Base-by-base conservation (phyloP, 208 protist species). In the Acanthamoeba castellanii region DNA sequence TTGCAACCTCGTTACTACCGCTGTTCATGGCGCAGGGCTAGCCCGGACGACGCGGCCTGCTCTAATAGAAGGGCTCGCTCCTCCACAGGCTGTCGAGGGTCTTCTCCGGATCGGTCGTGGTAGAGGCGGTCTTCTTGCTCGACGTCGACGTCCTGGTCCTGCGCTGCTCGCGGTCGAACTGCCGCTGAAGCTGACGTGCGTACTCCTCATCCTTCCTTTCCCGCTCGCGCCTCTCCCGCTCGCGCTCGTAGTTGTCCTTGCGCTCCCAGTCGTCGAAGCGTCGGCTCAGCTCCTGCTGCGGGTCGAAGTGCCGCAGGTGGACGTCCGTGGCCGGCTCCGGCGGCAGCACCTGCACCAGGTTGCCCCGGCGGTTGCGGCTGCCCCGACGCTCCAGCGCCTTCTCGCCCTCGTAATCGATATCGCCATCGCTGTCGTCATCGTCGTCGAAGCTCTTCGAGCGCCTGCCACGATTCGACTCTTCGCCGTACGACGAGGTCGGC, bases 311-410 rank as follows among this genome's bases (percentile, higher is more conserved):
- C 1, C 78, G 78, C 78, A 87, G 32, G 25, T 61, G 78, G 3
- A 64, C 47, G 50, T 87, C 78, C 20, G 76, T 84, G n/a, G 78
- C 64, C n/a, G 64, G 78, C 22, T 45, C n/a, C 37, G 78, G 78
- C 37, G 78, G 78, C 42, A 87, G 50, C 50, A 87, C 78, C 22
- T 9, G 47, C 78, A 87, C 78, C 20, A 87, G 78, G 78, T 87
- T 87, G 78, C 78, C 78, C 1, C 13, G 64, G 27, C 64, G 64
- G 27, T 32, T 70, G 25, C 27, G 5, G 64, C 72, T 47, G 42
- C 72, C 32, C 1, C 72, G 30, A 7, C 72, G 72, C 72, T 81
- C 72, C 18, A 81, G 42, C 72, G 32, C 1, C 14, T n/a, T 25
- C 47, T 87, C 78, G 22, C 78, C 78, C 3, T 61, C 47, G 25